These are phyloP conservation scores for Nannizziopsis arthrosporioides DNA, from an alignment of 2,329 filamentous ascomycete genomes.

Conservation along the genomic window DNA sequence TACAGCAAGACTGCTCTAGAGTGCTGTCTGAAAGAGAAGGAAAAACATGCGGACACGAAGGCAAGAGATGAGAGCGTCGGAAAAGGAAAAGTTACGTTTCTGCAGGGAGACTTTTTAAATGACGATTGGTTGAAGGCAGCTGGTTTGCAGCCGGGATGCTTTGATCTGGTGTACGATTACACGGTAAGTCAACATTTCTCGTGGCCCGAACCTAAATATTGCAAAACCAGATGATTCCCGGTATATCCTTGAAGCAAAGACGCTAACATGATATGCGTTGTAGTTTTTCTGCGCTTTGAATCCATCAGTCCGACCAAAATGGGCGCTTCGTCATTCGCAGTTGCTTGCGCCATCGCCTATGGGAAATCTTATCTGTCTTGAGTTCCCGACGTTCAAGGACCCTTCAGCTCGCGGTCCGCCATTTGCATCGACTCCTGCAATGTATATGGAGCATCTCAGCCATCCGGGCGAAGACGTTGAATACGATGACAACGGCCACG, in stretches of 20 bases:
- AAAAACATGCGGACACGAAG: conserved; percentile 20
- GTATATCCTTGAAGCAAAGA: not conserved
- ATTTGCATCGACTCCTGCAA: conserved; percentile 54
- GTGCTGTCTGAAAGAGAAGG: conserved; percentile 28
- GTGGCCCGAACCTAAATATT: too few species aligned
- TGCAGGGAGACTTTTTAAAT: conserved; percentile 37
- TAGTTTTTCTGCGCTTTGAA: conserved; percentile 53
- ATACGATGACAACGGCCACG: conserved; percentile 47
- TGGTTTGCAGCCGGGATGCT: conserved; percentile 25
- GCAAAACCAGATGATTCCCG: too few species aligned
- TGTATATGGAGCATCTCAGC: conserved; percentile 60
- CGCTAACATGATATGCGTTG: not conserved
- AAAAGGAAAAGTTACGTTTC: conserved; percentile 30
- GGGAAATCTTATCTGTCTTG: conserved; percentile 53
- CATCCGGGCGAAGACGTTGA: conserved; percentile 55
- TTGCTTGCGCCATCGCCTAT: conserved; percentile 39
- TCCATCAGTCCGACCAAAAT: conserved; percentile 43
- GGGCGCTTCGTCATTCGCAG: conserved; percentile 45
- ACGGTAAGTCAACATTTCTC: conserved; percentile 36
- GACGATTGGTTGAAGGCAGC: conserved; percentile 32
- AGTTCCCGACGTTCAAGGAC: conserved; percentile 65
- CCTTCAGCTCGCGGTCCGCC: conserved; percentile 58
- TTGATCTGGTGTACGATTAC: conserved; percentile 50
- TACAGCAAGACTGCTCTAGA: conserved; percentile 43
- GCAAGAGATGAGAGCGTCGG: conserved; percentile 28